phyloP scores from a whole-genome alignment of 2,329 filamentous ascomycete species.

The Colletotrichum sidae region DNA sequence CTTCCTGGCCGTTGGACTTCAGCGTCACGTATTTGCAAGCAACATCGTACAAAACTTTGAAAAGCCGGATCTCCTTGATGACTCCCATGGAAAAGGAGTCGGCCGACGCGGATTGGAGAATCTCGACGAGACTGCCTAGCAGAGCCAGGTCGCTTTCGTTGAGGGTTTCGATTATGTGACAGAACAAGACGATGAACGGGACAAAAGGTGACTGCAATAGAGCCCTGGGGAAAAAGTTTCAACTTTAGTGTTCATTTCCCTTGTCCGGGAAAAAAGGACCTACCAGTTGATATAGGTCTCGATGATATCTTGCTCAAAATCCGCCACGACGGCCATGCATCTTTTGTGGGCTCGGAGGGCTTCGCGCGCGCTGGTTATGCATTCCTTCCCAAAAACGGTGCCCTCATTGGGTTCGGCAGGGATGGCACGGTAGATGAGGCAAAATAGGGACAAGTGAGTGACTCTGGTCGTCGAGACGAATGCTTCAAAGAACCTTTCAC shows the following conservation, averaged over 20 bases:
- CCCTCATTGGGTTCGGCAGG: slow-evolving; percentile 32
- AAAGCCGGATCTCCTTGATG: slow-evolving; percentile 39
- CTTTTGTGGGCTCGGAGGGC: slow-evolving; percentile 39
- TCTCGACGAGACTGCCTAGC: slow-evolving; percentile 35
- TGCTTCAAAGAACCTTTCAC: slow-evolving; percentile 35
- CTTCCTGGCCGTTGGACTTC: slow-evolving; percentile 14
- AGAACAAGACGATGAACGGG: slow-evolving; percentile 44
- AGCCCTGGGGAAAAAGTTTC: slow-evolving; percentile 20
- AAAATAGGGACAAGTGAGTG: slow-evolving; percentile 40
- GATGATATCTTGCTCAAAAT: slow-evolving; percentile 15
- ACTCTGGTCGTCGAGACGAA: slow-evolving; percentile 38
- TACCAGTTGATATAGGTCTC: slow-evolving; percentile 38
- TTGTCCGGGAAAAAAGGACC: background rate
- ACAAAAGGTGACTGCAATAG: slow-evolving; percentile 41
- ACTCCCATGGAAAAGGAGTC: slow-evolving; percentile 16
- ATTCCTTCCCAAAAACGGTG: slow-evolving; percentile 40
- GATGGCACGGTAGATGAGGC: slow-evolving; percentile 43
- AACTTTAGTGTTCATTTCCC: background rate
- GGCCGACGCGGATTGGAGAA: slow-evolving; percentile 25
- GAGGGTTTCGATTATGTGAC: slow-evolving; percentile 49
- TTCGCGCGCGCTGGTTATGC: slow-evolving; percentile 40
- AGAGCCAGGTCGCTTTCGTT: slow-evolving; percentile 54
- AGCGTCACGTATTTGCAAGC: slow-evolving; percentile 40
- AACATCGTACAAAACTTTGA: slow-evolving; percentile 41
- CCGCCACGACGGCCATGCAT: slow-evolving; percentile 32